These are phyloP conservation scores for Albatrellus ellisii DNA, from an alignment of 768 basidiomycete species.

Conservation along the genomic window DNA sequence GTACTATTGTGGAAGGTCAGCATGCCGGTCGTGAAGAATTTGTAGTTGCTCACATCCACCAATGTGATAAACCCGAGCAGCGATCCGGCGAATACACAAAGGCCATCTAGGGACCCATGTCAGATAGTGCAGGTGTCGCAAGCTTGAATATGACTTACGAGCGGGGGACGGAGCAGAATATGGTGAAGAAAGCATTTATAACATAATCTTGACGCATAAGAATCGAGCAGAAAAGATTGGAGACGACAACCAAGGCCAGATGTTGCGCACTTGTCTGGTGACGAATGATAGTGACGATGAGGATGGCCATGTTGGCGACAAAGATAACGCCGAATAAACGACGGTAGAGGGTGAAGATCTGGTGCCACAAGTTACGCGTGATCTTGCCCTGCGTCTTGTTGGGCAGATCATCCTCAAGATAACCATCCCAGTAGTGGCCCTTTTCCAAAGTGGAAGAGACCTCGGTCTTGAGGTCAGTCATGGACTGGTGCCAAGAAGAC, in stretches of 20 bases:
- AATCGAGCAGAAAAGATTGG: constrained; percentile 32
- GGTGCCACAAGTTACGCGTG: constrained; percentile 41
- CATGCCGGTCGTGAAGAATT: not conserved
- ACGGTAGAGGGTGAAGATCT: constrained; percentile 41
- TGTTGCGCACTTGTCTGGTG: constrained; percentile 21
- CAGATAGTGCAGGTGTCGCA: constrained; percentile 2
- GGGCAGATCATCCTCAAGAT: constrained; percentile 35
- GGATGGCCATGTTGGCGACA: constrained; percentile 33
- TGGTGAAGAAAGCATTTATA: constrained; percentile 42
- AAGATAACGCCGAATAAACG: constrained; percentile 42
- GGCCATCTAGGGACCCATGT: constrained; percentile 31
- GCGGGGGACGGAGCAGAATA: constrained; percentile 34
- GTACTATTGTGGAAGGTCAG: too few relatives aligned
- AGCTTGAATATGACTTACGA: constrained; percentile 23
- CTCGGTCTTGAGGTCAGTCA: not conserved
- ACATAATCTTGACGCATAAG: constrained; percentile 38
- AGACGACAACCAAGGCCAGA: constrained; percentile 26
- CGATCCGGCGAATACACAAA: constrained; percentile 35
- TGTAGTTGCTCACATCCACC: constrained; percentile 28
- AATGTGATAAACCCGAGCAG: constrained; percentile 45
- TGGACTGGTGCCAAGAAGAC: not conserved
- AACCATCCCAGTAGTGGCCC: constrained; percentile 33
- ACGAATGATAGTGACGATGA: constrained; percentile 27
- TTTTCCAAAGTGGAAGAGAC: constrained; percentile 15
- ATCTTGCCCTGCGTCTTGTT: constrained; percentile 34